Conservation (phyloP, 768 basidiomycete genomes). For the Cytidiella melzeri region DNA sequence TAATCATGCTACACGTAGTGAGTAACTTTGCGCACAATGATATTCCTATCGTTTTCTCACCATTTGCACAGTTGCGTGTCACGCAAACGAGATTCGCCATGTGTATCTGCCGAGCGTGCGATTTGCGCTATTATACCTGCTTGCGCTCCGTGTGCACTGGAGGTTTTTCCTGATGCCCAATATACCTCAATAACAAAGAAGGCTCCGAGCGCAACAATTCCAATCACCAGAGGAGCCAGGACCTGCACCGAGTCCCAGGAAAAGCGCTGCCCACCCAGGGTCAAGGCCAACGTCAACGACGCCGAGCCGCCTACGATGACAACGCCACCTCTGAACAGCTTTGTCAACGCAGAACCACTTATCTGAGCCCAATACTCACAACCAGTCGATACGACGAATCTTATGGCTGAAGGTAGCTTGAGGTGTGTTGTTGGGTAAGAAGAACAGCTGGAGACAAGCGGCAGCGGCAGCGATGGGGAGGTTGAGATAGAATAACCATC, state of each 20-base stretch:
- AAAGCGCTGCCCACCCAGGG: constrained; percentile 30
- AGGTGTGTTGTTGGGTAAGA: constrained; percentile 16
- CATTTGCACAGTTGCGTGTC: too few species aligned
- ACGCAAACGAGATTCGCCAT: too few species aligned
- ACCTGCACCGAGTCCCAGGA: constrained; percentile 28
- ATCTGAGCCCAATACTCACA: constrained; percentile 13
- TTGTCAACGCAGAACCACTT: not conserved
- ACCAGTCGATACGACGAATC: constrained; percentile 23
- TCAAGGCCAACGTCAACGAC: constrained; percentile 15
- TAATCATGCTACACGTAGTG: too few species aligned
- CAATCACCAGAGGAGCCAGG: constrained; percentile 31
- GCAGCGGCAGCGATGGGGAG: constrained; percentile 19
- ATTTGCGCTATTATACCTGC: too few species aligned
- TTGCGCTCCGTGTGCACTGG: too few species aligned
- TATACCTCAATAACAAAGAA: constrained; percentile 20
- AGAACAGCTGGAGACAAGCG: constrained; percentile 10
- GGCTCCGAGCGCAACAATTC: constrained; percentile 23
- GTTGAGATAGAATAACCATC: constrained; percentile 26
- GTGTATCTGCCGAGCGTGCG: too few species aligned
- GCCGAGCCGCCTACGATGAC: constrained; percentile 18
- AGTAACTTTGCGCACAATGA: too few species aligned
- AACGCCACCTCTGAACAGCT: constrained; percentile 17
- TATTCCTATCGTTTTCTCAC: too few species aligned
- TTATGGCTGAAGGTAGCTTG: constrained; percentile 13
- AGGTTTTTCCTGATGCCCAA: too few species aligned